phyloP scores from a whole-genome alignment of 306 rosid species.

The Quercus mongolica region DNA sequence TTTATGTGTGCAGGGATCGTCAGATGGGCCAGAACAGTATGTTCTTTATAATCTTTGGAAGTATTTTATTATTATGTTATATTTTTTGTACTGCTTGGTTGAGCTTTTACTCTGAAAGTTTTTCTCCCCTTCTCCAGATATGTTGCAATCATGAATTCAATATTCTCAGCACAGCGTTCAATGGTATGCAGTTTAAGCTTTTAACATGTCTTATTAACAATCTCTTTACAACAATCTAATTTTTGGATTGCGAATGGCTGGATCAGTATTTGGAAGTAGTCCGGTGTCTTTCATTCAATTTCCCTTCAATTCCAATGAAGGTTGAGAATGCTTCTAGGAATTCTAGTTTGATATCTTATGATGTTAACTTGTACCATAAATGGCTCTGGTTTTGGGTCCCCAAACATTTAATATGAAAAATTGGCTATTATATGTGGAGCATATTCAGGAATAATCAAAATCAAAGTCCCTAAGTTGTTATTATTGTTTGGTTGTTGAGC shows the following conservation, averaged over 20 bases:
- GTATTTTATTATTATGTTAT: background rate
- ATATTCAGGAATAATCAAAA: background rate
- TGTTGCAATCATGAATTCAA: slow-evolving; percentile 94
- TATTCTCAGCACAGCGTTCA: slow-evolving; percentile 91
- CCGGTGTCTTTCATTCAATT: background rate
- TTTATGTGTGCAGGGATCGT: slow-evolving; percentile 83
- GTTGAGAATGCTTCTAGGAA: background rate
- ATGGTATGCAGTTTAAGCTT: slow-evolving; percentile 38
- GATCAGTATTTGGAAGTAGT: background rate
- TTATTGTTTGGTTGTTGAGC: background rate
- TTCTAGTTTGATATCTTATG: background rate
- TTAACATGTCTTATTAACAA: background rate
- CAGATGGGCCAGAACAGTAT: slow-evolving; percentile 98
- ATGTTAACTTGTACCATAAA: background rate
- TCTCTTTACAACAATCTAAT: background rate
- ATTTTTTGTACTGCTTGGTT: slow-evolving; percentile 13
- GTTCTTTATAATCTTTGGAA: slow-evolving; percentile 17
- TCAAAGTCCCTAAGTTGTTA: background rate
- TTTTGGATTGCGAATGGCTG: background rate
- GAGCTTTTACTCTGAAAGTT: slow-evolving; percentile 13
- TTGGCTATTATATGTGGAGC: background rate
- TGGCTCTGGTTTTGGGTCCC: background rate
- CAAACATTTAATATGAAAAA: background rate
- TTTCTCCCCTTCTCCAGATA: slow-evolving; percentile 55
- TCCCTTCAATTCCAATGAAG: background rate